A percentile compares a stretch with the other conserved stretches of the same genome.
Conservation (phyloP, 2,329 filamentous ascomycete genomes). For the Fusarium veterinarium region DNA sequence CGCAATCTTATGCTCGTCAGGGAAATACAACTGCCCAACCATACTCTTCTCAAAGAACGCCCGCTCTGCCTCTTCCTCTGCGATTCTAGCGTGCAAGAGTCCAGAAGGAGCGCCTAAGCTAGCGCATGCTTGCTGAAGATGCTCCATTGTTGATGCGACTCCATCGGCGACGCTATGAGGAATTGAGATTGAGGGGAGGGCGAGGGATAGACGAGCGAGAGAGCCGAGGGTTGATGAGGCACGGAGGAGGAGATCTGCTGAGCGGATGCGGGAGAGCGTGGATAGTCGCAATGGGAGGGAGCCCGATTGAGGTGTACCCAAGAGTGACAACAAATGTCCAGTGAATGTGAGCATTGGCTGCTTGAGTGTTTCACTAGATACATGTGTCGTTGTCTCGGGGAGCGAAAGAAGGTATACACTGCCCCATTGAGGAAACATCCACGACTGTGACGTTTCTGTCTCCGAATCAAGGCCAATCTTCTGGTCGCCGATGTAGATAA, state of each 20-base stretch:
- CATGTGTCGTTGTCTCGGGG: constrained; percentile 57
- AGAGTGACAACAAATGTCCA: constrained; percentile 86
- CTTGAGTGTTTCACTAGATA: constrained; percentile 75
- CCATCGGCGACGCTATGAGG: constrained; percentile 87
- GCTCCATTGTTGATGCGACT: constrained; percentile 80
- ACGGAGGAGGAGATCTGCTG: constrained; percentile 85
- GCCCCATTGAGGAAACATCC: constrained; percentile 98
- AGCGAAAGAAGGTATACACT: constrained; percentile 70
- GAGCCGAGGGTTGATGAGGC: constrained; percentile 96
- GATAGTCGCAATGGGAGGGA: constrained; percentile 88
- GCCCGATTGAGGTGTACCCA: constrained; percentile 85
- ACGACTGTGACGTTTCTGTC: constrained; percentile 69
- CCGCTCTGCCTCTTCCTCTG: constrained; percentile 88
- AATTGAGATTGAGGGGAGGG: constrained; percentile 90
- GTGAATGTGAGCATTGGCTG: constrained; percentile 91
- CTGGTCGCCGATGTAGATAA: constrained; percentile 86
- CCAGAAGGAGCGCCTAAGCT: constrained; percentile 75
- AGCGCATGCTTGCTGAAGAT: constrained; percentile 81
- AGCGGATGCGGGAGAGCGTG: constrained; percentile 85
- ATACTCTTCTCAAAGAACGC: constrained; percentile 99
- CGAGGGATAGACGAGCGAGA: constrained; percentile 84
- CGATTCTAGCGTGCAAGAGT: constrained; percentile 82
- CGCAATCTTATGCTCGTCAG: constrained; percentile 97
- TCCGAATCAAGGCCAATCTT: constrained; percentile 68
- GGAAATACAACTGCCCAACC: constrained; percentile 98